Base-by-base conservation (phyloP, 352 stramenopile genomes). In the Pythium sukuiense region DNA sequence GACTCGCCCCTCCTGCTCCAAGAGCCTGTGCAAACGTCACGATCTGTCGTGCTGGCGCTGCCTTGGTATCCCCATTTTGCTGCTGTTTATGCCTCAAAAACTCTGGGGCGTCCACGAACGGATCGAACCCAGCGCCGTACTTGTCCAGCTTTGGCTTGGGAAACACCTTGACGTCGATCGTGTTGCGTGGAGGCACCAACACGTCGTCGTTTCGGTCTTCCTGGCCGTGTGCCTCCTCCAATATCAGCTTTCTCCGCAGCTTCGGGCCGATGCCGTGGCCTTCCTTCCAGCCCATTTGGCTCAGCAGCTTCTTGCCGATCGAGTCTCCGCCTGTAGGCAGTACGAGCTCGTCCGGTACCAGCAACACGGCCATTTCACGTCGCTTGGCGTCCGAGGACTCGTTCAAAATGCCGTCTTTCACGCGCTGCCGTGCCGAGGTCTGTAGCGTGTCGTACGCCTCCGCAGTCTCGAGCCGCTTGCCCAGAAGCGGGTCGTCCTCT, bases 281-380 rank as follows among this genome's bases (percentile, higher is more conserved):
- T 69, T 92, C 83, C 64, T 95, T 97, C 92, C 92, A 98, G 30
- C 92, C 92, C 89, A 97, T 97, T 4, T 77, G 81, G 33, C 81
- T 80, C 26, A 98, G 75, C 35, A 98, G 63, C 50, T 81, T 83
- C 7, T 83, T 90, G 26, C 92, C 92, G 52, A 98, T 84, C 1
- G 90, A 93, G 29, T 93, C 80, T 6, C 43, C 50, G 32, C 82
- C 83, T 11, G 80, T 68, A 7, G 88, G 83, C 8, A 88, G 68
- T 26, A 96, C 65, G 54, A 94, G 79, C 41, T 96, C 82, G 32
- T 93, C 82, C 2, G 87, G 77, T n/a, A 95, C 58, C 20, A 63
- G 55, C 53, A 91, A 82, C 20, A 66, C 65, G 46, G 77, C 70
- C 16, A 76, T 11, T 2, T 60, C 5, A 13, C 29, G 2, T 33